phyloP scores from a whole-genome alignment of 164 flowering plant species.

The Paratinospora sagittata region DNA sequence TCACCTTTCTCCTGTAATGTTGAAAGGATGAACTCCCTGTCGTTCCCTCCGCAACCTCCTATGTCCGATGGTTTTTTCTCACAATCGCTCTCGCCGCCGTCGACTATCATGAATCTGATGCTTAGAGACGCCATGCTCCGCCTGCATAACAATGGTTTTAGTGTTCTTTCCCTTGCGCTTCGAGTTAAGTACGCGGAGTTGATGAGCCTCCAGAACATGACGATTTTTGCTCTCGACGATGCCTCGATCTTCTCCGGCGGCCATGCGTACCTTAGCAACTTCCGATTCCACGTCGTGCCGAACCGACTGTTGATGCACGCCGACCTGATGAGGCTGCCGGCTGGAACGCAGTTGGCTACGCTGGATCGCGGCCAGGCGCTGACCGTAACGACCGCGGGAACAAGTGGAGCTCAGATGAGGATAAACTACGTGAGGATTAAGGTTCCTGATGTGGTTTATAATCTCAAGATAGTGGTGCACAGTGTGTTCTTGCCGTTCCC shows the following conservation, averaged over 20 bases:
- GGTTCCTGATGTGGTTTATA: conserved; percentile 35
- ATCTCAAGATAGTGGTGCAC: conserved; percentile 46
- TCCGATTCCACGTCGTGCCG: conserved; percentile 51
- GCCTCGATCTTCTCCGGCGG: conserved; percentile 42
- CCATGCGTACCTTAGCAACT: conserved; percentile 32
- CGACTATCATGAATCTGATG: conserved; percentile 40
- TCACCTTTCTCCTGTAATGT: conserved; percentile 48
- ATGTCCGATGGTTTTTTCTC: not conserved
- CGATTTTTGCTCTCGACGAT: conserved; percentile 46
- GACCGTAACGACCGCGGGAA: conserved; percentile 27
- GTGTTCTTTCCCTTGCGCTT: conserved; percentile 39
- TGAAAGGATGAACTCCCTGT: conserved; percentile 30
- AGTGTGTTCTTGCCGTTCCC: conserved; percentile 45
- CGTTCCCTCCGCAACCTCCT: conserved; percentile 20
- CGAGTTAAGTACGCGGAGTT: conserved; percentile 42
- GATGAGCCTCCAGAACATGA: conserved; percentile 34
- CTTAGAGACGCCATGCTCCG: conserved; percentile 44
- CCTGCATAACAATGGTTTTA: conserved; percentile 36
- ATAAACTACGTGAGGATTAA: conserved; percentile 47
- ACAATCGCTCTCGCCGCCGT: not conserved
- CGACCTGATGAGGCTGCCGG: conserved; percentile 40
- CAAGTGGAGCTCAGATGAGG: conserved; percentile 26
- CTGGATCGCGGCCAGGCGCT: conserved; percentile 32
- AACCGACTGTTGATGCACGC: conserved; percentile 28
- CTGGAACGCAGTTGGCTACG: conserved; percentile 31